Conservation (phyloP, 2,329 filamentous ascomycete species). For the Aureobasidium sp. region DNA sequence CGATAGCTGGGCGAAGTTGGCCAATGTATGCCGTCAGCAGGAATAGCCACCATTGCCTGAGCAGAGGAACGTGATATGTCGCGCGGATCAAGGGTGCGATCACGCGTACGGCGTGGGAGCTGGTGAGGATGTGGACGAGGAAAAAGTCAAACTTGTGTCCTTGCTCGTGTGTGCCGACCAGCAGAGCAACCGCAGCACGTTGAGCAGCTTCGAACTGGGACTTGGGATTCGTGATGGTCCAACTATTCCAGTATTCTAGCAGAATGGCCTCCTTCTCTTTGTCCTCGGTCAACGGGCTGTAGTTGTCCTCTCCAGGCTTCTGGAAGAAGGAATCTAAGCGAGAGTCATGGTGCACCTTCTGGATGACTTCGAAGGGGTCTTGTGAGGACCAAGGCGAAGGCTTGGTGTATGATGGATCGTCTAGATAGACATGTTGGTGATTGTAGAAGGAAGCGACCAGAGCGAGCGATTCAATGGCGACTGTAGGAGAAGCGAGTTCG, state of each 20-base stretch:
- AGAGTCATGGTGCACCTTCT: slow-evolving; percentile 59
- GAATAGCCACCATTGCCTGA: slow-evolving; percentile 87
- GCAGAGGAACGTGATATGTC: slow-evolving; percentile 62
- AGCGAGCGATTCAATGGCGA: slow-evolving; percentile 81
- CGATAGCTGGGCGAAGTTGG: slow-evolving; percentile 63
- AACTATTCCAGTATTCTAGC: slow-evolving; percentile 86
- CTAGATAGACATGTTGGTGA: slow-evolving; percentile 54
- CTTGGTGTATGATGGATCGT: slow-evolving; percentile 62
- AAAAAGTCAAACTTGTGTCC: slow-evolving; percentile 70
- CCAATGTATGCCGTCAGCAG: slow-evolving; percentile 69
- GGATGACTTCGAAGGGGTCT: slow-evolving; percentile 62
- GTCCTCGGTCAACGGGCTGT: slow-evolving; percentile 59
- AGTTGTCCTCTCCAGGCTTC: slow-evolving; percentile 49
- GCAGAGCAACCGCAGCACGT: slow-evolving; percentile 48
- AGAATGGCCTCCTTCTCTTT: slow-evolving; percentile 64
- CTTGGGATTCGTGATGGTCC: slow-evolving; percentile 62
- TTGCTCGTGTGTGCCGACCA: slow-evolving; percentile 47
- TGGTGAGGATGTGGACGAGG: slow-evolving; percentile 71
- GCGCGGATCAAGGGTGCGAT: slow-evolving; percentile 69
- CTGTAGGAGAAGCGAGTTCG: slow-evolving; percentile 74
- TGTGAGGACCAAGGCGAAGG: slow-evolving; percentile 50
- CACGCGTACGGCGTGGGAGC: slow-evolving; percentile 80
- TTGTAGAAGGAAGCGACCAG: slow-evolving; percentile 55
- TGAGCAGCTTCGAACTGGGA: slow-evolving; percentile 67
- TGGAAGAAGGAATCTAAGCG: slow-evolving; percentile 61